These are phyloP conservation scores for Magnolia changhungtana DNA, from an alignment of 164 flowering plant species.

Conservation along the genomic window DNA sequence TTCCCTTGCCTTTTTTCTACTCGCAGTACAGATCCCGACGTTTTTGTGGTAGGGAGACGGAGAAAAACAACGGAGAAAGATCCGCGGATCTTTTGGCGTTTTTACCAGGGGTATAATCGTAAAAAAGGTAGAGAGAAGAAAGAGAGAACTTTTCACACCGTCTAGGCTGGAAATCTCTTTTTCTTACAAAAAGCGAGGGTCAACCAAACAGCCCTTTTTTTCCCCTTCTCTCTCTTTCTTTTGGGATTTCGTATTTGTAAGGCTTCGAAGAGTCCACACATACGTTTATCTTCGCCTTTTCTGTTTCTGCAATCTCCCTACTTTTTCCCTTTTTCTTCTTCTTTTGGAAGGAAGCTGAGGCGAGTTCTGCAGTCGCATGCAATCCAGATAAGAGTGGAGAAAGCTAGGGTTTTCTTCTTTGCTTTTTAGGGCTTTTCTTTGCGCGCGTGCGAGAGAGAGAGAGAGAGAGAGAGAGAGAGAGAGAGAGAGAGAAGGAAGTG, in stretches of 20 bases:
- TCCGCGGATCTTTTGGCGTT: not conserved
- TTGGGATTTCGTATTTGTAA: constrained; percentile 50
- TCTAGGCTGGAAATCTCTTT: not conserved
- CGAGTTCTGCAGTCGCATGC: constrained; percentile 37
- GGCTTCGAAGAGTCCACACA: constrained; percentile 76
- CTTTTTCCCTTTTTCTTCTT: constrained; percentile 13
- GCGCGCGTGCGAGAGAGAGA: not conserved
- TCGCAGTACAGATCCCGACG: constrained; percentile 16
- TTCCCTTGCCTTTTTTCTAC: not conserved
- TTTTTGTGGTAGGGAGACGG: not conserved
- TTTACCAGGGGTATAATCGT: not conserved
- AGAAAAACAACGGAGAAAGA: constrained; percentile 6
- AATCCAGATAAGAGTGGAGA: constrained; percentile 4
- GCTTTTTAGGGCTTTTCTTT: constrained; percentile 5
- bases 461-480: constrained; percentile 21
- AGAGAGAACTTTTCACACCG: not conserved
- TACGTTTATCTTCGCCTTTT: constrained; percentile 37
- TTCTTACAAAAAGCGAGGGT: constrained; percentile 30
- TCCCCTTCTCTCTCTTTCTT: constrained; percentile 16
- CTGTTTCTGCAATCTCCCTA: constrained; percentile 19
- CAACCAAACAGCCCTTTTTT: constrained; percentile 34
- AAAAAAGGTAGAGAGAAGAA: not conserved
- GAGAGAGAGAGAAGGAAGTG: constrained; percentile 61
- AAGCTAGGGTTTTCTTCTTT: constrained; percentile 5
- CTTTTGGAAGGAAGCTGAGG: constrained; percentile 4